Evolutionary conservation across 2,329 filamentous ascomycete genomes (phyloP).

Genomic region (Colletotrichum somersetense): DNA sequence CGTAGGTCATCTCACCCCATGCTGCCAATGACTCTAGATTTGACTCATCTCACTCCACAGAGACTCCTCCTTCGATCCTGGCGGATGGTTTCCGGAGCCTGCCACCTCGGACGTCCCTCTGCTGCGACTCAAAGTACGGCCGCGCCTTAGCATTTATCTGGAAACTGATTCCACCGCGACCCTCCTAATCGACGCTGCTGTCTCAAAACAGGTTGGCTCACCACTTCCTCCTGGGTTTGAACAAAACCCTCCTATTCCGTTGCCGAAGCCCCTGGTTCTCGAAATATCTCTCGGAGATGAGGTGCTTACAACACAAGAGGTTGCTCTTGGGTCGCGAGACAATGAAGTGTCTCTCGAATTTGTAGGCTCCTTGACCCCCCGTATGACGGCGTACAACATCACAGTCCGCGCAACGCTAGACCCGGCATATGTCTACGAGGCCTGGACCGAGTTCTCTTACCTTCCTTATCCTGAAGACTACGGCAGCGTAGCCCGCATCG

Average conservation of each 20-base stretch:
- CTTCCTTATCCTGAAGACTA: constrained; percentile 56
- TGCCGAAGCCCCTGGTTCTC: constrained; percentile 52
- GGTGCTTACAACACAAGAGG: constrained; percentile 51
- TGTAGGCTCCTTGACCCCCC: constrained; percentile 52
- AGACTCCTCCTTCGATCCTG: constrained; percentile 58
- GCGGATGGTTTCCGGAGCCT: constrained; percentile 57
- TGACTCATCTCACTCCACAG: constrained; percentile 35
- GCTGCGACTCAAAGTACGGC: constrained; percentile 58
- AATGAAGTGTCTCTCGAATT: constrained; percentile 53
- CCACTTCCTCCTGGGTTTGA: constrained; percentile 47
- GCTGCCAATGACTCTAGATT: not conserved
- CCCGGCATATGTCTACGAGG: constrained; percentile 42
- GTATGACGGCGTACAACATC: constrained; percentile 54
- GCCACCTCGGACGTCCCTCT: constrained; percentile 49
- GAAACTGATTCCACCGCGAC: constrained; percentile 55
- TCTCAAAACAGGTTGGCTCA: constrained; percentile 57
- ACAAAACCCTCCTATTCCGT: constrained; percentile 43
- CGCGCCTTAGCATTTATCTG: constrained; percentile 62
- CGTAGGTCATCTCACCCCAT: constrained; percentile 8
- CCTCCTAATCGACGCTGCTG: constrained; percentile 58
- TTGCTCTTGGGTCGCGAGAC: constrained; percentile 52
- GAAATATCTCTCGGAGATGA: constrained; percentile 48
- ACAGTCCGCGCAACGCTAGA: constrained; percentile 48
- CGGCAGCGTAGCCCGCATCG: constrained; percentile 60
- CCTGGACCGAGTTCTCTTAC: constrained; percentile 49